Evolutionary conservation across 164 flowering plant genomes (phyloP).

Genomic region (Stephania cephalantha): DNA sequence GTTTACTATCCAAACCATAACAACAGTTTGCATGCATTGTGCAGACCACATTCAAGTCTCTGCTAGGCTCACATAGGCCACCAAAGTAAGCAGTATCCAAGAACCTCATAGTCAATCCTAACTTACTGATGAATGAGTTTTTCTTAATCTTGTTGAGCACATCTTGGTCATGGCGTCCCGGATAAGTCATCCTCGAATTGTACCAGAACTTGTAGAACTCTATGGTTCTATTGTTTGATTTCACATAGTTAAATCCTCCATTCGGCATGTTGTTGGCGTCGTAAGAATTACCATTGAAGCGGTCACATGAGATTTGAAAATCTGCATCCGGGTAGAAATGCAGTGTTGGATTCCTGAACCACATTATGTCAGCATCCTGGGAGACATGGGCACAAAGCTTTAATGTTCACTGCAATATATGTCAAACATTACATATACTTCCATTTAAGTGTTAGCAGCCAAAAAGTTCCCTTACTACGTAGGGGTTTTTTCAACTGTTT

Average conservation of each 20-base stretch:
- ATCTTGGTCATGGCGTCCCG: constrained; percentile 71
- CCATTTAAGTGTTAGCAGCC: too few relatives aligned
- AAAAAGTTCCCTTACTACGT: too few relatives aligned
- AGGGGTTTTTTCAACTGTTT: too few relatives aligned
- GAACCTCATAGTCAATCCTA: constrained; percentile 55
- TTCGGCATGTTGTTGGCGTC: constrained; percentile 53
- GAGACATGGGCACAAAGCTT: constrained; percentile 1
- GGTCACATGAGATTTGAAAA: constrained; percentile 87
- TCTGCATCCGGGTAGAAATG: constrained; percentile 54
- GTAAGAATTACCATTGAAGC: constrained; percentile 40
- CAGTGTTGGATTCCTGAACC: constrained; percentile 76
- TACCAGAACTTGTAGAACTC: constrained; percentile 77
- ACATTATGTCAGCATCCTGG: constrained; percentile 91
- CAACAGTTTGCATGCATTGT: constrained; percentile 94
- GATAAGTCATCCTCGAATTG: constrained; percentile 39
- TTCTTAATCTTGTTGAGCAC: constrained; percentile 61
- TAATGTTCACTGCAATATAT: too few relatives aligned
- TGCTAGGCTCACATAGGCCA: constrained; percentile 75
- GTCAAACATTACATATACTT: too few relatives aligned
- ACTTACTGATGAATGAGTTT: constrained; percentile 30
- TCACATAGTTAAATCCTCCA: constrained; percentile 76
- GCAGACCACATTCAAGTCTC: constrained; percentile 56
- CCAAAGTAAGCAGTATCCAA: constrained; percentile 70
- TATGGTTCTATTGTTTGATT: constrained; percentile 55
- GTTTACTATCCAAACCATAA: constrained; percentile 56